phyloP scores from a whole-genome alignment of 2,329 filamentous ascomycete species.

The Phialophora macrospora region DNA sequence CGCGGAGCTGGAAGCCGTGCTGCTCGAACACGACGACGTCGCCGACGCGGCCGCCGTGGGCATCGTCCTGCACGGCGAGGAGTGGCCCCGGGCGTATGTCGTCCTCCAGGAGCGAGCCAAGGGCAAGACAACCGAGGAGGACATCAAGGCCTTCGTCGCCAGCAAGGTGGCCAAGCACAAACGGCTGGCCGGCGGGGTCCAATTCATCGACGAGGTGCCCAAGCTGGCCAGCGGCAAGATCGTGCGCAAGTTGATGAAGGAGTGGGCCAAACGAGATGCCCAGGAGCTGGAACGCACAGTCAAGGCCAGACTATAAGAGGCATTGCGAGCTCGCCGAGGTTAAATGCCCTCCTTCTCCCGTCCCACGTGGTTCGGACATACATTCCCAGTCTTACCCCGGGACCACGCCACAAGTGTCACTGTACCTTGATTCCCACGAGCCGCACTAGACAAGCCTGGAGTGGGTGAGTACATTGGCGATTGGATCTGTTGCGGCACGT shows the following conservation, averaged over 20 bases:
- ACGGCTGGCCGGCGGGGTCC: slow-evolving; percentile 57
- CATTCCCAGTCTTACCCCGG: too few relatives aligned
- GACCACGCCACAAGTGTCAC: background rate
- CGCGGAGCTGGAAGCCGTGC: slow-evolving; percentile 53
- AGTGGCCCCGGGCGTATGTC: slow-evolving; percentile 49
- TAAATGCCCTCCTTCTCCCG: background rate
- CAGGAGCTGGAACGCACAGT: slow-evolving; percentile 64
- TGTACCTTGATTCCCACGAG: too few relatives aligned
- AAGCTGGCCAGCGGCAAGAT: slow-evolving; percentile 65
- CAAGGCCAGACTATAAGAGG: slow-evolving; percentile 62
- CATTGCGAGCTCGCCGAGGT: background rate
- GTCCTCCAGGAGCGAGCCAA: slow-evolving; percentile 58
- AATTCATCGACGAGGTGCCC: slow-evolving; percentile 62
- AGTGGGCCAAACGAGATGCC: slow-evolving; percentile 59
- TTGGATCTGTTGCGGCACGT: too few relatives aligned
- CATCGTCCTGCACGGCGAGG: slow-evolving; percentile 46
- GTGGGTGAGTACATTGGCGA: background rate
- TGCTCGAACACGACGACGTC: slow-evolving; percentile 52
- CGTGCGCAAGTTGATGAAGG: slow-evolving; percentile 60
- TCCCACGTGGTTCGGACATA: background rate
- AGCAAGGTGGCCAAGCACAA: slow-evolving; percentile 59
- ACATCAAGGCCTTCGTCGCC: slow-evolving; percentile 48
- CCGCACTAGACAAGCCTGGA: too few relatives aligned
- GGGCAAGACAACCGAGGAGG: slow-evolving; percentile 51
- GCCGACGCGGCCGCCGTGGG: slow-evolving; percentile 55